Evolutionary conservation across 768 basidiomycete genomes (phyloP), one percentile per base, ranked within the genome.

Genomic region (Amanita pallidorosea): DNA sequence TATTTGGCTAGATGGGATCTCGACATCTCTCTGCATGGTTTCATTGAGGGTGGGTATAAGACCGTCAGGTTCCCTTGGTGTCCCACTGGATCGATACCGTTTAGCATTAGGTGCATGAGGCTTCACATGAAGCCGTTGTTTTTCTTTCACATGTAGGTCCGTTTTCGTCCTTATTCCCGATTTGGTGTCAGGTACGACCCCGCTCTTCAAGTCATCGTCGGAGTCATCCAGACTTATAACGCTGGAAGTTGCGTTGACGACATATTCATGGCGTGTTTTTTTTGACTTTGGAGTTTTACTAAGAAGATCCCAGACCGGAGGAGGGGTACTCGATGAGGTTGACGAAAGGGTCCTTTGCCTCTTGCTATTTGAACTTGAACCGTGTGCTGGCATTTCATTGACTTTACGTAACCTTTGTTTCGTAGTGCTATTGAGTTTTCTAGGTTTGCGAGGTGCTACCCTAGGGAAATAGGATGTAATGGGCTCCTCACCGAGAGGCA

Each of bases 381-480:
- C 29, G 9, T 5, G 23, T 3, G 25, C n/a, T 8, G 25, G 22
- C 7, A 29, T 22, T 17, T 12, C 29, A 33, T 41, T 11, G 13
- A 6, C 11, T 17, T 31, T 22, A 15, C 27, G 20, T 11, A 13
- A 23, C 42, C 42, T 29, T 12, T 3, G 49, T 31, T 50, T 50
- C 23, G 40, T 8, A 4, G 11, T 17, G 23, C 47, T 38, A n/a
- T 17, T 27, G 20, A 15, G n/a, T 23, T 42, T 27, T 31, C 20
- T 43, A 15, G 36, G 11, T 13, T 40, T 49, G 13, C 38, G 8
- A 12, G 23, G 6, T 5, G 27, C 23, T 29, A 29, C 8, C 18
- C 49, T 49, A 34, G 48, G 48, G 25, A 57, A 53, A 45, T 41
- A 57, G 25, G 27, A 17, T 6, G 56, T 54, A 20, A 55, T 52